Percentiles rank a stretch among this genome's conserved stretches.
Conservation (phyloP, 2,329 filamentous ascomycete genomes). For the Cytospora mali region DNA sequence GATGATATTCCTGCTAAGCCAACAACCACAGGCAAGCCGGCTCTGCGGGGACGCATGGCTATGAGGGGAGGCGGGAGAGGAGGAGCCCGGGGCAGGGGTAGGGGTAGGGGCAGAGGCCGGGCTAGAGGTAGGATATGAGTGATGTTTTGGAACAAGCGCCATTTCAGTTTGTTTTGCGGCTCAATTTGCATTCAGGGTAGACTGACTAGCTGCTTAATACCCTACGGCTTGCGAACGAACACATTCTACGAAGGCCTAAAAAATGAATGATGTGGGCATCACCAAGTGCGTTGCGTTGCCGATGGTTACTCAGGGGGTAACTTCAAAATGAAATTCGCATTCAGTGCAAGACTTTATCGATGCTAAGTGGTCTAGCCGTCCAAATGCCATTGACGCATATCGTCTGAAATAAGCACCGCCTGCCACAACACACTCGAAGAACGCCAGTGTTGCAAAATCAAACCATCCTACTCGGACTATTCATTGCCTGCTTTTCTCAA, state of each 20-base stretch:
- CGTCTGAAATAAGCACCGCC: not conserved
- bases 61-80: conserved; percentile 23
- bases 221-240: not conserved
- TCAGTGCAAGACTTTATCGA: conserved; percentile 8
- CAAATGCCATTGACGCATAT: not conserved
- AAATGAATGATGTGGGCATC: not conserved
- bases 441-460: conserved; percentile 14
- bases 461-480: not conserved
- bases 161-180: not conserved
- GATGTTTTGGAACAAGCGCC: not conserved
- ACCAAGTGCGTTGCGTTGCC: not conserved
- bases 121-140: conserved; percentile 23
- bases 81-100: not conserved
- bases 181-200: not conserved
- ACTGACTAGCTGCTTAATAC: not conserved
- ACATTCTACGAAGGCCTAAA: not conserved
- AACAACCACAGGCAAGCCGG: conserved; percentile 29
- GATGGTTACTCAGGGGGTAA: not conserved
- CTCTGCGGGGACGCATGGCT: conserved; percentile 17
- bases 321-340: not conserved
- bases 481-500: conserved; percentile 11
- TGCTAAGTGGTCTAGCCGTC: not conserved
- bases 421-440: conserved; percentile 5
- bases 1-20: conserved; percentile 20
- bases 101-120: conserved; percentile 24